Evolutionary conservation across 805 yeast species (phyloP), one percentile per base, ranked within the genome.

Genomic region (Candida chauliodis): DNA sequence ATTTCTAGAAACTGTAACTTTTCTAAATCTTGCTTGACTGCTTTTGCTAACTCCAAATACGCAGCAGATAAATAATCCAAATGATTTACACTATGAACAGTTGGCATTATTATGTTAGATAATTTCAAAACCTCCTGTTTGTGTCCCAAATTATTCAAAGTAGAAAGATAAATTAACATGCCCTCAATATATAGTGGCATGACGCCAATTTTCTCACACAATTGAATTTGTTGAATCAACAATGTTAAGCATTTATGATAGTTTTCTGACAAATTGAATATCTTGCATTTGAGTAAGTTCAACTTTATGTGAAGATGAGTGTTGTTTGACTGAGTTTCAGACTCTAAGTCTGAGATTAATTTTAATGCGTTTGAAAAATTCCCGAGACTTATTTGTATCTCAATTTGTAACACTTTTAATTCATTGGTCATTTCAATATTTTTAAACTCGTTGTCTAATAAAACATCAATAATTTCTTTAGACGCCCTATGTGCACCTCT

Each of bases 241-340:
- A 71, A 50, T 0, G 82, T 70, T 7, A 81, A 45, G 0, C 75
- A 77, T 40, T 82, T 64, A 8, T 71, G 55, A 10, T 78, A 74
- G 4, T 67, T 56, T 0, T 75, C 71, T 11, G 72, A 53, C 4
- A 57, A 47, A 17, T 70, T 47, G 41, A 78, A 56, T 1, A 77
- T 62, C 10, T 59, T 49, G 30, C 77, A 69, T 47, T 75, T 73
- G 36, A 78, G 48, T 8, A 78, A 47, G 33, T 69, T 75, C 39
- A 73, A 67, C 48, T 65, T 66, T 16, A 78, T 56, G 25, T 63
- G 61, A 66, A 76, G 71, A 34, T 59, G 63, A 22, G 65, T 59
- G 45, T 75, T 73, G 6, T 8, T 23, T 17, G 36, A 15, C 16
- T 27, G 30, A 4, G 18, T 8, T 3, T 58, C 42, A 43, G 19